Conservation (phyloP, 2,329 filamentous ascomycete species). For the Colletotrichum somersetense region DNA sequence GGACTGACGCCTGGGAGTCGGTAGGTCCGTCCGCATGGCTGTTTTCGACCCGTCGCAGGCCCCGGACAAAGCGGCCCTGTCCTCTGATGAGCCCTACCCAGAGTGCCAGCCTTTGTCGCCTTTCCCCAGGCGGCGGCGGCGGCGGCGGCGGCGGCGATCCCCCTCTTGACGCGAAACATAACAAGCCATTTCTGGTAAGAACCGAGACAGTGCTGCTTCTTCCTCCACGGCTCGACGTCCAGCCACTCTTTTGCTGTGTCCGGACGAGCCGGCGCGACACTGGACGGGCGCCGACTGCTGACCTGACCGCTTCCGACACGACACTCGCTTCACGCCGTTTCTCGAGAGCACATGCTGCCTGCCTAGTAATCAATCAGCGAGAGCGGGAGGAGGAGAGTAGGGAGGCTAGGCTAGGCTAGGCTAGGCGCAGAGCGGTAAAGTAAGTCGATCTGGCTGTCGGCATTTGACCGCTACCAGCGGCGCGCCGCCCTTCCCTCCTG, state of each 20-base stretch:
- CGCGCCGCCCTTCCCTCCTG: constrained; percentile 17
- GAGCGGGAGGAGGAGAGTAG: constrained; percentile 16
- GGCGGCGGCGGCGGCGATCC: constrained; percentile 15
- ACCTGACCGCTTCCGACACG: constrained; percentile 31
- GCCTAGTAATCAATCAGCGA: not conserved
- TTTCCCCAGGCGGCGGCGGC: not conserved
- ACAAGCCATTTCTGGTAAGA: constrained; percentile 30
- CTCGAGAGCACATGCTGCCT: no score
- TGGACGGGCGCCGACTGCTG: constrained; percentile 27
- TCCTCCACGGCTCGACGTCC: not conserved
- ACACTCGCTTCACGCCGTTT: constrained; percentile 13
- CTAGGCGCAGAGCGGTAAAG: constrained; percentile 44
- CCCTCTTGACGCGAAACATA: constrained; percentile 37
- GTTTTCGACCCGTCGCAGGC: constrained; percentile 36
- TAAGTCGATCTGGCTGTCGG: constrained; percentile 44
- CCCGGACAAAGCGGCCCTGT: constrained; percentile 13
- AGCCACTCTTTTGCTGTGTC: constrained; percentile 3
- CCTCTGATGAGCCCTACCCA: constrained; percentile 2
- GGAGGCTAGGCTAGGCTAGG: not conserved
- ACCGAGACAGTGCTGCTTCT: constrained; percentile 21
- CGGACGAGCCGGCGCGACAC: constrained; percentile 29
- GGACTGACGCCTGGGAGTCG: not conserved
- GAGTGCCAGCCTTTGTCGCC: constrained; percentile 18
- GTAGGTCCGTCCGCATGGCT: constrained; percentile 30
- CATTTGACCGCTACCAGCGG: constrained; percentile 42